These are phyloP conservation scores for Arthrinium phaeospermum DNA, from an alignment of 2,329 filamentous ascomycete species.

Conservation along the genomic window DNA sequence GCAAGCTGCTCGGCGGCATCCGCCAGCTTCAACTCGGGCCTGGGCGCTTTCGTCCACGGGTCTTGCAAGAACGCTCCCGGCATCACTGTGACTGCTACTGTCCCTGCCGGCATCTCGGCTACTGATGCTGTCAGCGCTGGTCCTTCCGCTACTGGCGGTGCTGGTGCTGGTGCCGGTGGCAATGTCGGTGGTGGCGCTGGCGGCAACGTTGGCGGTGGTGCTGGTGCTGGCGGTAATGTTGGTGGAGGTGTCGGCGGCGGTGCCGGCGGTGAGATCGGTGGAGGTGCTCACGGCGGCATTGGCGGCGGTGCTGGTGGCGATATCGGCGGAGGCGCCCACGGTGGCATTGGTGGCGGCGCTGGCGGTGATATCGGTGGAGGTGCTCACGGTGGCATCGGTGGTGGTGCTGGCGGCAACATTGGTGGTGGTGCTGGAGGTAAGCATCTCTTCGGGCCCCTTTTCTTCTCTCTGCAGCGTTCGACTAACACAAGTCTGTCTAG, in stretches of 20 bases:
- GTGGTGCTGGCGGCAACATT: not conserved
- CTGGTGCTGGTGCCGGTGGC: not conserved
- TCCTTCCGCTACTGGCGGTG: not conserved
- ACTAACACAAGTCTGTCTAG: no score
- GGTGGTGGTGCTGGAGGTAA: not conserved
- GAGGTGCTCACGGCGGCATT: no score
- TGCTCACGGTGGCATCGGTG: not conserved
- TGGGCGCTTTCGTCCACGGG: not conserved
- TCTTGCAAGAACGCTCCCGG: not conserved
- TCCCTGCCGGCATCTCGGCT: not conserved
- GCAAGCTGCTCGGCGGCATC: not conserved
- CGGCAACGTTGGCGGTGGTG: not conserved
- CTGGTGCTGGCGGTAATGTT: not conserved
- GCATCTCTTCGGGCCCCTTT: no score
- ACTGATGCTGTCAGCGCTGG: not conserved
- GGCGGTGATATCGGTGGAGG: not conserved
- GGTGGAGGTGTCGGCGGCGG: not conserved
- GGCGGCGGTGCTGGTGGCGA: not conserved
- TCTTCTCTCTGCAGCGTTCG: no score
- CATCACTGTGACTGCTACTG: slow-evolving; percentile 5
- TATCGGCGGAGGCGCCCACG: not conserved
- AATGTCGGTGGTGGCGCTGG: not conserved
- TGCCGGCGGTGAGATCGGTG: not conserved
- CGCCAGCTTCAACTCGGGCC: slow-evolving; percentile 1
- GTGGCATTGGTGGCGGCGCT: not conserved